Percentiles rank a stretch among this genome's conserved stretches.
Evolutionary conservation across 495 filamentous ascomycete genomes (phyloP).

Genomic region (Friedmanniomyces endolithicus): DNA sequence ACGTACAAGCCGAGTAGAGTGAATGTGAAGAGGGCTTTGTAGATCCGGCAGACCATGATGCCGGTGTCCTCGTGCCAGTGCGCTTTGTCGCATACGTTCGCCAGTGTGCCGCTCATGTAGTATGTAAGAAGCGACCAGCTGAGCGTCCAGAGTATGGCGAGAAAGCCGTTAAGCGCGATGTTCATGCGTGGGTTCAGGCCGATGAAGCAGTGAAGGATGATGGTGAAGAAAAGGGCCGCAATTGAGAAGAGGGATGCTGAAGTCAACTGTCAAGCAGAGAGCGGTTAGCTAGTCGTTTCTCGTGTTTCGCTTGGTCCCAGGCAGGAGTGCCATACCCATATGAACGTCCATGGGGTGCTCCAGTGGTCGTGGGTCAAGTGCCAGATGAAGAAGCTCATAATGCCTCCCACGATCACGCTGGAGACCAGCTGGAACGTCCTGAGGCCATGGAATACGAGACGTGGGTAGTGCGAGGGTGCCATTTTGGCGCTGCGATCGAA

Average conservation of each 20-base stretch:
- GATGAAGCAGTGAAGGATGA: constrained; percentile 43
- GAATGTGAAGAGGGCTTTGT: constrained; percentile 58
- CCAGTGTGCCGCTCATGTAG: constrained; percentile 44
- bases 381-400: constrained; percentile 51
- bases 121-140: constrained; percentile 45
- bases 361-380: constrained; percentile 43
- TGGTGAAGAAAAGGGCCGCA: constrained; percentile 40
- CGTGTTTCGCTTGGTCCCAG: neutral
- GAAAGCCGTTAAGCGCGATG: constrained; percentile 38
- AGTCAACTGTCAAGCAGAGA: constrained; percentile 35
- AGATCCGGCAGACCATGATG: constrained; percentile 49
- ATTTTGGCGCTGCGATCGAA: constrained; percentile 19
- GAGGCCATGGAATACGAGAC: constrained; percentile 46
- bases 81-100: constrained; percentile 40
- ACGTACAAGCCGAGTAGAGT: constrained; percentile 37
- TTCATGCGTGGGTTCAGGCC: constrained; percentile 47
- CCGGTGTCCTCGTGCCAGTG: constrained; percentile 48
- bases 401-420: constrained; percentile 42
- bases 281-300: neutral
- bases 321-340: constrained; percentile 36
- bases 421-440: constrained; percentile 41
- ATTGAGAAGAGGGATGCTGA: constrained; percentile 44
- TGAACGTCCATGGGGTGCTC: constrained; percentile 49
- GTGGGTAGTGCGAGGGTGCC: constrained; percentile 45
- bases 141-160: constrained; percentile 46